Percentiles rank a stretch among this genome's conserved stretches.
phyloP scores from a whole-genome alignment of 1,139 yeast genomes.

The Nakaseomyces uthaithaninus region DNA sequence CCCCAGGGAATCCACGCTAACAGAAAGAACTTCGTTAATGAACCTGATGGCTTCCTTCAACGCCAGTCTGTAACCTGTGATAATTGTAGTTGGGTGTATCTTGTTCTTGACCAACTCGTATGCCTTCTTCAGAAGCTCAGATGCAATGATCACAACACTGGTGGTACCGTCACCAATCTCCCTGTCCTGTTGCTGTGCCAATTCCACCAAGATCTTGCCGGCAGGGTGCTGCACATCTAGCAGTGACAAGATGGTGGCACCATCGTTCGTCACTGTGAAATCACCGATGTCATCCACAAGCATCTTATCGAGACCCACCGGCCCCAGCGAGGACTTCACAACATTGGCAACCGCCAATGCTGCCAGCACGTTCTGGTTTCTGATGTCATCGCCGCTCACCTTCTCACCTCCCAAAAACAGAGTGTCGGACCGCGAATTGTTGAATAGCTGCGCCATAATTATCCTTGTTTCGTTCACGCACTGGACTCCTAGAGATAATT shows the following conservation, averaged over 20 bases:
- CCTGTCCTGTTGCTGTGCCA: conserved; percentile 98
- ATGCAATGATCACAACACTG: conserved; percentile 91
- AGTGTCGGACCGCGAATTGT: conserved; percentile 81
- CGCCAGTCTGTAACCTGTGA: conserved; percentile 92
- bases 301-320: conserved; percentile 98
- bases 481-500: too few species aligned
- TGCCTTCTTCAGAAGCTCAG: conserved; percentile 86
- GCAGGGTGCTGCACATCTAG: conserved; percentile 99
- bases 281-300: conserved; percentile 98
- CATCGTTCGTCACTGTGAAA: conserved; percentile 97
- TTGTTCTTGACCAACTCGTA: conserved; percentile 88
- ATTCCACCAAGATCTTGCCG: conserved; percentile 90
- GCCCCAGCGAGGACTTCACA: conserved; percentile 93
- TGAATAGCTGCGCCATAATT: conserved; percentile 46
- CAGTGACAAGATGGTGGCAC: conserved; percentile 87
- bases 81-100: conserved; percentile 95
- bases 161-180: conserved; percentile 99
- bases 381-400: conserved; percentile 89
- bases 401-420: conserved; percentile 94
- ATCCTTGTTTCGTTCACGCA: not conserved
- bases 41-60: conserved; percentile 85
- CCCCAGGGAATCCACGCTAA: conserved; percentile 73
- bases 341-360: conserved; percentile 97
- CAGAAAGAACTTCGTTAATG: conserved; percentile 76
- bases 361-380: conserved; percentile 93